Evolutionary conservation across 495 filamentous ascomycete species (phyloP), one percentile per base, ranked within the genome.

Genomic region (Glutinoglossum americanum): DNA sequence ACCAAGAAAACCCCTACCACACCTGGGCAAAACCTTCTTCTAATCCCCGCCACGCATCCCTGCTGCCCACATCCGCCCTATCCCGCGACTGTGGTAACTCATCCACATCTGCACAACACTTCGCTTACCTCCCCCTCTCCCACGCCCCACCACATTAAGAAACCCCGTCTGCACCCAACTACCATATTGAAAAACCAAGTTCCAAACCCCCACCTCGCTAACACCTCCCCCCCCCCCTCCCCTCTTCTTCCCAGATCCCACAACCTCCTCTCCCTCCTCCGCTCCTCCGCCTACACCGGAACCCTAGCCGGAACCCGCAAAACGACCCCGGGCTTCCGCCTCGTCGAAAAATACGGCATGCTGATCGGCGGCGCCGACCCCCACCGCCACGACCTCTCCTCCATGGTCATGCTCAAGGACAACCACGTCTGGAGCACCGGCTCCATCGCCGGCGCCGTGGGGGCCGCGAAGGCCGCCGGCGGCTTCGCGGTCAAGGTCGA

Each of bases 331-430:
- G 92, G 93, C 0, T 97, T 97, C 70, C 77, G 92, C 3, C 72
- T 98, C 9, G 89, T 97, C 1, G 92, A 98, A 73, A 98, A 98
- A 73, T 98, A 97, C 67, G 92, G 87, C 54, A 94, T 98, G 80
- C 71, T 95, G 15, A 81, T 94, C 15, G 92, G 89, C 21, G 93
- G 93, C 19, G 85, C 83, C 33, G 92, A 98, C 66, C 78, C 82
- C 0, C 93, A 98, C 66, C 77, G 92, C 15, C 85, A 94, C 69
- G 93, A 97, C 69, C 71, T 98, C 39, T 87, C 82, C 60, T 76
- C 81, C 47, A 97, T 98, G 92, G 87, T 85, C 26, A 98, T 98
- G 92, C 74, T 98, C 54, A 98, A 98, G 72, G 92, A 98, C 69
- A 98, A 98, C 67, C 92, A 98, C 67, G 80, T 98, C 30, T 93